Base-by-base conservation (phyloP, 176 grass and related monocot genomes). In the Typha latifolia region DNA sequence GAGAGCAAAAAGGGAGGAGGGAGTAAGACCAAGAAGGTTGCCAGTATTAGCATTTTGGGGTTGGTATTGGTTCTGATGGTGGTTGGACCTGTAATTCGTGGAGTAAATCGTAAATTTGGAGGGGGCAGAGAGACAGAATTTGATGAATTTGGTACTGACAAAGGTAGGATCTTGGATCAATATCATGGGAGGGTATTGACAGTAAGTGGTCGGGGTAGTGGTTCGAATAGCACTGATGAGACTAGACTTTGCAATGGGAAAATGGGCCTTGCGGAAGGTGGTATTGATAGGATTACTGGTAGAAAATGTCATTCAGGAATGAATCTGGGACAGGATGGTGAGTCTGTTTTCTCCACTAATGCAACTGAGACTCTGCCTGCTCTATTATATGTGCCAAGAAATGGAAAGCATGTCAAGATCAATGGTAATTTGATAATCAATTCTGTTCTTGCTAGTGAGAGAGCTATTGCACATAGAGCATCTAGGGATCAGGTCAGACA, bases 321-420 rank as follows among this genome's bases (percentile, higher is more conserved):
- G 9, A 43, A 43, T 43, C 5, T 43, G 37, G 61, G 63, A 63
- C 74, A 68, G 75, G 83, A 70, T 10, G 8, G 37, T 1, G 70
- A 66, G 26, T 75, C 81, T 0, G 26, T 7, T 68, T 63, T 49
- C 82, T 49, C 61, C 32, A 34, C 67, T 8, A 81, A 99, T 78
- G 80, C 89, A n/a, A 90, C 74, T 19, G 95, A 99, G 74, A 90
- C 24, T 50, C 72, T 99, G 32, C 89, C 89, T 69, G 89, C 95
- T 82, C 71, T 99, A 81, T 73, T 99, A 62, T 99, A 99, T 51
- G 84, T 99, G 63, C 95, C 95, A 4, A 90, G 95, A 74, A 99
- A 99, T 79, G 95, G 95, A 51, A 99, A 99, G n/a, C 95, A 99
- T 87, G 95, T 99, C 48, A 82, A 94, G 84, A 93, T 99, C 66